Evolutionary conservation across 2,329 filamentous ascomycete species (phyloP).

Genomic region (Dendrostoma leiphaemia): DNA sequence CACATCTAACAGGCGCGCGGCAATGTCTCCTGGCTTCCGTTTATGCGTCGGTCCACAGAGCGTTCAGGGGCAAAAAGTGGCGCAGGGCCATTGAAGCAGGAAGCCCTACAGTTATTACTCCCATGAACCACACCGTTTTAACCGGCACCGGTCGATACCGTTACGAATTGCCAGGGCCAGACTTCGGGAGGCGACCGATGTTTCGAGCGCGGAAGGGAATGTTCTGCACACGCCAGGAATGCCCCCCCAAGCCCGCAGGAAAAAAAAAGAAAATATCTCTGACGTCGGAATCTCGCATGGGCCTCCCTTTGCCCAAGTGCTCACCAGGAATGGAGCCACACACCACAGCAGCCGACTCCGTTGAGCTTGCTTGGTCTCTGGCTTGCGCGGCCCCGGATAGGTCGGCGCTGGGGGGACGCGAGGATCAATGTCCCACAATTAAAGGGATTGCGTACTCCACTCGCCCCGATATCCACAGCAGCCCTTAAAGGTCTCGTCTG

Average conservation of each 20-base stretch:
- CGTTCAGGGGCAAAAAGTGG: conserved; percentile 8
- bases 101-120: no score
- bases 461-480: background rate
- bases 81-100: background rate
- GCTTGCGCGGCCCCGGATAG: background rate
- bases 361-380: background rate
- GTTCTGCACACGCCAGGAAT: no score
- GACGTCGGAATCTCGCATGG: no score
- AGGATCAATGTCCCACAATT: conserved; percentile 1
- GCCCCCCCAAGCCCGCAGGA: no score
- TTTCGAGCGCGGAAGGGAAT: no score
- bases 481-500: conserved; percentile 13
- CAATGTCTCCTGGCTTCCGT: background rate
- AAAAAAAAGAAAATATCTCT: no score
- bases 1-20: background rate
- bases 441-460: conserved; percentile 12
- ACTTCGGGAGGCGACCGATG: no score
- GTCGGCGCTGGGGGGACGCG: conserved; percentile 4
- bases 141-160: no score
- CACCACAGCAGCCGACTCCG: background rate
- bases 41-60: background rate
- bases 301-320: background rate
- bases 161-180: no score
- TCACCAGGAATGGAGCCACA: background rate
- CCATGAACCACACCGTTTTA: no score